phyloP scores from a whole-genome alignment of 192 early-diverging fungal species.

The Gamsiella multidivaricata region DNA sequence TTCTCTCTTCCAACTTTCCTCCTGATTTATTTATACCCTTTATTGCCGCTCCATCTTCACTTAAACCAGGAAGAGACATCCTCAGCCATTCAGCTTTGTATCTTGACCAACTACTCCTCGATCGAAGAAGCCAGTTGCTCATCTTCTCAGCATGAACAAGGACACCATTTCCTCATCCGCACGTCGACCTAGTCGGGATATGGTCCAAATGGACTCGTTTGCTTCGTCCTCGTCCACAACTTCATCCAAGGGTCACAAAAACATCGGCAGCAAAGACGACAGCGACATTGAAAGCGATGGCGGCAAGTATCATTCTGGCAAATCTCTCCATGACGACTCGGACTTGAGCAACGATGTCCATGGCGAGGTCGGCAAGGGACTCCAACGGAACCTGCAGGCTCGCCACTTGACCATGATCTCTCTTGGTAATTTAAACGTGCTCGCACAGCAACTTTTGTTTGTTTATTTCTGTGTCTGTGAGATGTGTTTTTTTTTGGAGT shows the following conservation, averaged over 20 bases:
- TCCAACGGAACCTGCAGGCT: too few relatives aligned
- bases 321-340: slow-evolving; percentile 28
- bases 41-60: too few relatives aligned
- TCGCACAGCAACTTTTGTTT: slow-evolving; percentile 58
- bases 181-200: slow-evolving; percentile 1
- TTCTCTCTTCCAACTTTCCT: too few relatives aligned
- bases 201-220: slow-evolving; percentile 14
- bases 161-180: background rate
- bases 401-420: too few relatives aligned
- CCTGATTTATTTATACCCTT: too few relatives aligned
- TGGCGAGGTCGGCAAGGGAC: slow-evolving; percentile 32
- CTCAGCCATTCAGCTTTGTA: too few relatives aligned
- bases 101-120: too few relatives aligned
- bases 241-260: background rate
- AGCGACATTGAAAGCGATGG: background rate
- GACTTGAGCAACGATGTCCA: slow-evolving; percentile 24
- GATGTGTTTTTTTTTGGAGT: background rate
- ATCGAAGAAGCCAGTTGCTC: too few relatives aligned
- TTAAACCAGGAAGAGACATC: too few relatives aligned
- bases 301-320: background rate
- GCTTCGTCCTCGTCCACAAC: background rate
- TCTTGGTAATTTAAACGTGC: background rate
- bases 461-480: background rate
- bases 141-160: too few relatives aligned
- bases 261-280: background rate